Conservation (phyloP, 805 yeast genomes). For the Barnettozyma californica region DNA sequence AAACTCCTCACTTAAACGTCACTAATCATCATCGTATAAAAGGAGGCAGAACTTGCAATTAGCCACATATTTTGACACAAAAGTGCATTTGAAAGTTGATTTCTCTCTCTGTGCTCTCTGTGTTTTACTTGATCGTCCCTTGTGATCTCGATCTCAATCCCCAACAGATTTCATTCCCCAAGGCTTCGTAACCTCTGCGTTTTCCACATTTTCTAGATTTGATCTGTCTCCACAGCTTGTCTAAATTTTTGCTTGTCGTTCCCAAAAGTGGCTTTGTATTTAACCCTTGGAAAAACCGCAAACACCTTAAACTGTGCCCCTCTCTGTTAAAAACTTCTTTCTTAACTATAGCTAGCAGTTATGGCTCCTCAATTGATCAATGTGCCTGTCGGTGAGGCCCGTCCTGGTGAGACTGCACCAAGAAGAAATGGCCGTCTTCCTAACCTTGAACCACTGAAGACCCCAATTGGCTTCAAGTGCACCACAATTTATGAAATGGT, state of each 20-base stretch:
- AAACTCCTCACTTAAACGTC: not conserved
- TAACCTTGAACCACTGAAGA: constrained; percentile 38
- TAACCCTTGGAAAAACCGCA: not conserved
- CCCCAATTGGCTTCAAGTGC: constrained; percentile 63
- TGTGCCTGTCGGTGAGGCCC: constrained; percentile 66
- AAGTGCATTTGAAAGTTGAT: too few relatives aligned
- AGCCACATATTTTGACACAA: not conserved
- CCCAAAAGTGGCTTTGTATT: not conserved
- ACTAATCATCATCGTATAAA: not conserved
- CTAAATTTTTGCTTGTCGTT: not conserved
- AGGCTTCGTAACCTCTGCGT: not conserved
- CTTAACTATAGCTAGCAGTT: not conserved
- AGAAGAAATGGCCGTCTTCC: constrained; percentile 56
- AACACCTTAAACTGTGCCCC: not conserved
- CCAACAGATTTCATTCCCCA: not conserved
- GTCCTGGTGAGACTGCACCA: constrained; percentile 78
- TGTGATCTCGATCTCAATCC: not conserved
- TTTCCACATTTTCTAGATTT: not conserved
- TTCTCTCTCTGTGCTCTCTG: not conserved
- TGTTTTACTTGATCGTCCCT: not conserved
- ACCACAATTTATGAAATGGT: constrained; percentile 67
- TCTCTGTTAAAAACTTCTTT: not conserved
- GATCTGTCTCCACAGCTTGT: not conserved
- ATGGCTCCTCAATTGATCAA: constrained; percentile 25
- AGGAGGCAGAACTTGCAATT: not conserved